phyloP scores from a whole-genome alignment of 306 rosid species.

The Vicia faba region DNA sequence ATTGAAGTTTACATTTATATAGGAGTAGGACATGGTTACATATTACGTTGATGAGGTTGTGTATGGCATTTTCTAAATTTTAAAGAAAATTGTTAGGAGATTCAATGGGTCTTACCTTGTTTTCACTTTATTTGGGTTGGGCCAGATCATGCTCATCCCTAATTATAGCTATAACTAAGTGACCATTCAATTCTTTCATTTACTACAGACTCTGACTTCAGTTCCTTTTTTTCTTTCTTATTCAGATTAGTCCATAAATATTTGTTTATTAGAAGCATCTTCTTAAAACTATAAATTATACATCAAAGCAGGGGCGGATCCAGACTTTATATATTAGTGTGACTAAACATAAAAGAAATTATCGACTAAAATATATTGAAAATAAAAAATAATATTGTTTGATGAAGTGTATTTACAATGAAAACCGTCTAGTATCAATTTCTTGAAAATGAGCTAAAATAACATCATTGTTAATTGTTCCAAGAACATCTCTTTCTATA shows the following conservation, averaged over 20 bases:
- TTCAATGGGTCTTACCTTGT: neutral
- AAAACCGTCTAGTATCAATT: too few relatives aligned
- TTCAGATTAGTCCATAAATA: slow-evolving; percentile 19
- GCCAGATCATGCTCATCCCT: neutral
- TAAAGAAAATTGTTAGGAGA: slow-evolving; percentile 17
- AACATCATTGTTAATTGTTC: too few relatives aligned
- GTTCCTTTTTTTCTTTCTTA: slow-evolving; percentile 3
- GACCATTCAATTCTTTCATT: slow-evolving; percentile 3
- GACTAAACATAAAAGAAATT: too few relatives aligned
- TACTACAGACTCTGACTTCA: neutral
- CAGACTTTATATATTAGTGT: too few relatives aligned
- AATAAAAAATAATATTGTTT: too few relatives aligned
- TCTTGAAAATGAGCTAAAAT: too few relatives aligned
- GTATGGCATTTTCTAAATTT: slow-evolving; percentile 8
- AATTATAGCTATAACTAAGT: slow-evolving; percentile 8
- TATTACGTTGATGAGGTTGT: slow-evolving; percentile 21
- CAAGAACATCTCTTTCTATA: too few relatives aligned
- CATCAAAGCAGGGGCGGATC: too few relatives aligned
- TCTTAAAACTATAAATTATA: too few relatives aligned
- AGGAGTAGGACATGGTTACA: slow-evolving; percentile 33
- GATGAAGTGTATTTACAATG: too few relatives aligned
- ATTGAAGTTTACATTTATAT: slow-evolving; percentile 14
- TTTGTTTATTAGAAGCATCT: too few relatives aligned
- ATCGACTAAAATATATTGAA: too few relatives aligned
- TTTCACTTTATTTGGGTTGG: neutral